Base-by-base conservation (phyloP, 352 stramenopile genomes). In the Aphanomyces stellatus region DNA sequence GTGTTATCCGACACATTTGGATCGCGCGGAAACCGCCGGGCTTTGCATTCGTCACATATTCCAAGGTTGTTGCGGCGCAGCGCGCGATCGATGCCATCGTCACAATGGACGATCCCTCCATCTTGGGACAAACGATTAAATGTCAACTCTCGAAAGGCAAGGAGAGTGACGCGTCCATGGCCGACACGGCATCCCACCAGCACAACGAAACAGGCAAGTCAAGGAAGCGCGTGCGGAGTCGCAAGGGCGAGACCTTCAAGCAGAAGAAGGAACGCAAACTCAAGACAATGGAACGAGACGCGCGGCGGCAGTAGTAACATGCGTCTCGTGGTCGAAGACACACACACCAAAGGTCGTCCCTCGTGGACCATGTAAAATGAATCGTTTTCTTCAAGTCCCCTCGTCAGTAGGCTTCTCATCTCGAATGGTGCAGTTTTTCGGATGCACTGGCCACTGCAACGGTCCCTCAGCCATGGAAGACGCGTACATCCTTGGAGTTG, bases 1-100 rank as follows among this genome's bases (percentile, higher is more conserved):
- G 83, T 35, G 78, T 79, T 35, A 91, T 93, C 41, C 71, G 81
- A 57, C 89, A 77, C 65, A 78, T 92, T 53, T 67, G 4, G 17
- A 51, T 71, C 15, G 22, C 34, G 28, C 19, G 56, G 10, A 64
- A 91, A 79, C 85, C 85, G 49, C 85, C 85, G 63, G 83, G 85
- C 13, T 93, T 93, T 62, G 85, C 85, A 24, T 93, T 93, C 65
- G 78, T 93, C 48, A 72, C 69, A 5, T 93, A 88, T 53, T 74
- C 76, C 37, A 76, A 46, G 25, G 71, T 69, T 15, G 77, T 78
- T 1, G 74, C 77, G 15, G 85, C 83, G 0, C 49, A 79, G 40
- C 63, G 74, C 34, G 85, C 83, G 0, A 76, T 91, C 10, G 68
- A 84, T 15, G 56, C 61, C 2, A 88, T 78, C 33, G 42, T 68